Base-by-base conservation (phyloP, 345 rosid species). In the Psidium guajava region DNA sequence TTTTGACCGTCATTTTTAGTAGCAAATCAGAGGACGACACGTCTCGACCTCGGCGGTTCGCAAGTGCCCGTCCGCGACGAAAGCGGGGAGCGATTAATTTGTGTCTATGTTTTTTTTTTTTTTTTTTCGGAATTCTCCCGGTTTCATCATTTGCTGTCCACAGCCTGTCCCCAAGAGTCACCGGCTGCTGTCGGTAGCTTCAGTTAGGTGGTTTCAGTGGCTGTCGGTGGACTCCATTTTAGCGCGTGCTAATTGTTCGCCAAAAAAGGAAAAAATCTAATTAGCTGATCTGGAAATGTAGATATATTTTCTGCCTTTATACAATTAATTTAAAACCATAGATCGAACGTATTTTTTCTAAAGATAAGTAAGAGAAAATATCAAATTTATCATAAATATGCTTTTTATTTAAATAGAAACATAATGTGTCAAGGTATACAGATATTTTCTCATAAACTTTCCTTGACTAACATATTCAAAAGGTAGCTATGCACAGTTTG, bases 161-260 rank as follows among this genome's bases (percentile, higher is more conserved):
- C 91, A 90, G 90, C 82, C 88, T 89, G 91, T 86, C 47, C 77
- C 77, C 77, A 0, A 14, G 6, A 5, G 20, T 81, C 44, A 90
- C 93, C 87, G 91, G 92, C 52, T 53, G 84, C 83, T 82, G 89
- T 82, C 93, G 84, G 93, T 90, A 24, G 84, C 89, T 58, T n/a
- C 82, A 55, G 54, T 42, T 84, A 24, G 51, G 81, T 61, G 5
- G 44, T 36, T 61, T 18, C 6, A 1, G 20, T 40, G 58, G 86
- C 86, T 91, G 92, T 93, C 94, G 93, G 95, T 91, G 92, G 77
- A 40, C 47, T 69, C 77, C 77, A 21, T 36, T 69, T 32, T 69
- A 69, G 18, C 5, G 44, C 77, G 47, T 18, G 77, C 77, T 54
- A 7, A 54, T 21, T 20, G 20, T 20, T 21, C 25, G 57, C 57